Evolutionary conservation across 1,284 basidiomycete species (phyloP).

Genomic region (Boletus smithii): DNA sequence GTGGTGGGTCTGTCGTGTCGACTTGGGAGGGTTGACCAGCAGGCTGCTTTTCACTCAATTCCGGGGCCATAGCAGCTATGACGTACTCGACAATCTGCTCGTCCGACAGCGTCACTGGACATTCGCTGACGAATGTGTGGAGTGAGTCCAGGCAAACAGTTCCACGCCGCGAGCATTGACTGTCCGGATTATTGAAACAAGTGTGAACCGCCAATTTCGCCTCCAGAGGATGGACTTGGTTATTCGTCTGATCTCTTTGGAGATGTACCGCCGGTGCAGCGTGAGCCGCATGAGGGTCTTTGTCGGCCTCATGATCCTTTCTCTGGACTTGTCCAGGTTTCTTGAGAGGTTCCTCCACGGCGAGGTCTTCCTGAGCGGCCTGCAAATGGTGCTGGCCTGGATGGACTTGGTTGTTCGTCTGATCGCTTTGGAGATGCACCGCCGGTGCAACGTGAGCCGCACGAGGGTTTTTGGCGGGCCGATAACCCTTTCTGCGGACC

Average conservation of each 20-base stretch:
- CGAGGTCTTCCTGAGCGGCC: neutral
- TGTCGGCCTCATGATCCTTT: neutral
- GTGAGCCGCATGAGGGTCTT: neutral
- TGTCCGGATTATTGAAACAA: neutral
- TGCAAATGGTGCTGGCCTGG: neutral
- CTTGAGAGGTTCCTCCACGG: neutral
- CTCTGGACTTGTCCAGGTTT: neutral
- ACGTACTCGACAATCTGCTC: neutral
- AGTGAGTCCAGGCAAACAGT: neutral
- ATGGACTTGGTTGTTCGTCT: too few species aligned
- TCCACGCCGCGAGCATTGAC: neutral
- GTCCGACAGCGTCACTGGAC: neutral
- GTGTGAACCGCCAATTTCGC: neutral
- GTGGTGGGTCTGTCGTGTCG: neutral
- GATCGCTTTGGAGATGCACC: neutral
- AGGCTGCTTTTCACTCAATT: too few species aligned
- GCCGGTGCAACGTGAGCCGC: neutral
- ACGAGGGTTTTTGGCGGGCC: too few species aligned
- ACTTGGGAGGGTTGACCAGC: neutral
- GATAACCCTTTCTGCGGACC: neutral
- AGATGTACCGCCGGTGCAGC: neutral
- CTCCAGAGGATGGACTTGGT: neutral
- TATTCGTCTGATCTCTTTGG: neutral
- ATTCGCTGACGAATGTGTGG: accelerated
- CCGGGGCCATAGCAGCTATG: too few species aligned